phyloP scores from a whole-genome alignment of 2,329 filamentous ascomycete genomes.

The Parastagonospora avenae region DNA sequence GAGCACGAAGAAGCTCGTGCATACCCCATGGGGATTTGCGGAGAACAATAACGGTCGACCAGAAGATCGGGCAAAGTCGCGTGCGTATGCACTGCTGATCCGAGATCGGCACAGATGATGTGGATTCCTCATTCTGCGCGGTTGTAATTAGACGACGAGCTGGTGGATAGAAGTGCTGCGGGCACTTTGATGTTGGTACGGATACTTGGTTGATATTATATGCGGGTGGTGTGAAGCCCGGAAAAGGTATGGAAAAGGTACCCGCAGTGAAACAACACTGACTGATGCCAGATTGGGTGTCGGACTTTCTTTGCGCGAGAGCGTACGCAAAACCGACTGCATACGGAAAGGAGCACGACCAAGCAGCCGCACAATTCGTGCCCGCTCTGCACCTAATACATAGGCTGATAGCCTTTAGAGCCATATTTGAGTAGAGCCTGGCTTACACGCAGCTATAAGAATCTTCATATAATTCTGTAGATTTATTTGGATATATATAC shows the following conservation, averaged over 20 bases:
- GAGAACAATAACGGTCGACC: slow-evolving; percentile 8
- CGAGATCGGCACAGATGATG: not conserved
- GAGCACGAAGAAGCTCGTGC: slow-evolving; percentile 7
- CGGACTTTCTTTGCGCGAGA: not conserved
- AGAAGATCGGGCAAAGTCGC: slow-evolving; percentile 10
- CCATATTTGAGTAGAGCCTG: no score
- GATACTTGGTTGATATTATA: not conserved
- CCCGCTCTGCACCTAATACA: no score
- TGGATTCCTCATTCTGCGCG: no score
- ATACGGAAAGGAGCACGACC: no score
- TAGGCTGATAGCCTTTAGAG: no score
- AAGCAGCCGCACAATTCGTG: no score
- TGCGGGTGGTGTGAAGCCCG: not conserved
- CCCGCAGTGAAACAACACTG: not conserved
- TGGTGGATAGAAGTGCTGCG: not conserved
- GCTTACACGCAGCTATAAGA: no score
- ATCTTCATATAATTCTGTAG: not conserved
- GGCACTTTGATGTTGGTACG: not conserved
- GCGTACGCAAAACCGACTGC: no score
- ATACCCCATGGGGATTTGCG: slow-evolving; percentile 21
- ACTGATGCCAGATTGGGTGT: not conserved
- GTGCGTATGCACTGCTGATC: not conserved
- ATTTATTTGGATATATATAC: no score
- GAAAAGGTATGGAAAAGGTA: slow-evolving; percentile 3
- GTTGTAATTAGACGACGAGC: not conserved